phyloP scores from a whole-genome alignment of 192 early-diverging fungal species.

The Lobosporangium transversale region DNA sequence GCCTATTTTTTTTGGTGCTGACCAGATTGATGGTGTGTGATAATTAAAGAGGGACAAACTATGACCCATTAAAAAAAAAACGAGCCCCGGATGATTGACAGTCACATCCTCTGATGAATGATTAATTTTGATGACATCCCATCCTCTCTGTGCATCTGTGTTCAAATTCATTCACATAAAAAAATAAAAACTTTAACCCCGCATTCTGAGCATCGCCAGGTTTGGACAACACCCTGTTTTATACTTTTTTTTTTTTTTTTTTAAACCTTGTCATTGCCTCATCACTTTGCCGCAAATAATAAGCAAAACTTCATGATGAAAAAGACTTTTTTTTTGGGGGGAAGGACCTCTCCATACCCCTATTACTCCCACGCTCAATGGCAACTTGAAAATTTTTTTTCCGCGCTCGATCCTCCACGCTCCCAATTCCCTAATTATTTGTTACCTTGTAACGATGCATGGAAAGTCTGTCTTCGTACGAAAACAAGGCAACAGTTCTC shows the following conservation, averaged over 20 bases:
- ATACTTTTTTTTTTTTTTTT: constrained; percentile 5
- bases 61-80: constrained; percentile 5
- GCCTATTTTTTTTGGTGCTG: too few species aligned
- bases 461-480: constrained; percentile 88
- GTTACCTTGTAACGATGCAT: constrained; percentile 94
- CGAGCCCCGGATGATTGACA: neutral
- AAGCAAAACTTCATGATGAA: neutral
- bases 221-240: constrained; percentile 13
- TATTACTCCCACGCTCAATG: too few species aligned
- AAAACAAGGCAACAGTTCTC: constrained; percentile 89
- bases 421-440: neutral
- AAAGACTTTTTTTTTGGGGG: too few species aligned
- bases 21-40: neutral
- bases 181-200: constrained; percentile 44
- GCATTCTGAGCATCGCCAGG: constrained; percentile 22
- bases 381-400: too few species aligned
- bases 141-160: constrained; percentile 2
- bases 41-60: neutral
- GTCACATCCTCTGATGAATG: neutral
- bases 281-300: neutral
- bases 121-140: neutral
- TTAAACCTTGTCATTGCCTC: neutral
- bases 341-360: too few species aligned
- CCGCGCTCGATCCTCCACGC: too few species aligned
- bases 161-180: constrained; percentile 9